phyloP scores from a whole-genome alignment of 176 grass and related monocot genomes.

The Guadua angustifolia region DNA sequence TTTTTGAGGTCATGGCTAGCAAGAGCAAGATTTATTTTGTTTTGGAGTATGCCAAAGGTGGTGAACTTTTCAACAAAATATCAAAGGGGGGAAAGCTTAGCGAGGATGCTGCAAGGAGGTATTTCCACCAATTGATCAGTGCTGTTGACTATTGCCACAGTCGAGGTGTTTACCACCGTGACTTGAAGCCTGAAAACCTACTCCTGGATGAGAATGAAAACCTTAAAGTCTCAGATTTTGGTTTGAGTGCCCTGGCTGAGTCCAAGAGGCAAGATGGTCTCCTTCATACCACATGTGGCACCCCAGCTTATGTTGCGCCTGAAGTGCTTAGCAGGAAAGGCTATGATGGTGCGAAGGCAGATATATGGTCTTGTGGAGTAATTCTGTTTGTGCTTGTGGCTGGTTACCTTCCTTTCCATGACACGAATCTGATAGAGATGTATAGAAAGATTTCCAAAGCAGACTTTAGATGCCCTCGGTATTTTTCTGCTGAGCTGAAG shows the following conservation, averaged over 20 bases:
- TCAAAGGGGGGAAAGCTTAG: slow-evolving; percentile 75
- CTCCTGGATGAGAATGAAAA: slow-evolving; percentile 88
- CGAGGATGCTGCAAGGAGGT: slow-evolving; percentile 70
- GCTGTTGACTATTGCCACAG: slow-evolving; percentile 94
- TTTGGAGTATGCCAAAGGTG: slow-evolving; percentile 92
- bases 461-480: slow-evolving; percentile 76
- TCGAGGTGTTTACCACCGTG: slow-evolving; percentile 87
- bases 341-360: slow-evolving; percentile 87
- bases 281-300: slow-evolving; percentile 90
- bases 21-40: slow-evolving; percentile 94
- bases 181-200: slow-evolving; percentile 93
- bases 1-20: slow-evolving; percentile 93
- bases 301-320: slow-evolving; percentile 94
- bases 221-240: slow-evolving; percentile 98
- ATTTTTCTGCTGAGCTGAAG: slow-evolving; percentile 69
- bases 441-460: slow-evolving; percentile 83
- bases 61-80: slow-evolving; percentile 92
- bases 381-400: slow-evolving; percentile 89
- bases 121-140: slow-evolving; percentile 89
- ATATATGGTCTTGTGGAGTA: slow-evolving; percentile 92
- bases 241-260: slow-evolving; percentile 81
- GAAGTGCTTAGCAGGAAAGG: slow-evolving; percentile 84
- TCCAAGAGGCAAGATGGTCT: slow-evolving; percentile 82
- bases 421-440: slow-evolving; percentile 93
- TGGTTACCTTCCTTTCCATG: slow-evolving; percentile 94